Conservation (phyloP, 2,329 filamentous ascomycete species). For the Ceratocystis cacaofunesta region DNA sequence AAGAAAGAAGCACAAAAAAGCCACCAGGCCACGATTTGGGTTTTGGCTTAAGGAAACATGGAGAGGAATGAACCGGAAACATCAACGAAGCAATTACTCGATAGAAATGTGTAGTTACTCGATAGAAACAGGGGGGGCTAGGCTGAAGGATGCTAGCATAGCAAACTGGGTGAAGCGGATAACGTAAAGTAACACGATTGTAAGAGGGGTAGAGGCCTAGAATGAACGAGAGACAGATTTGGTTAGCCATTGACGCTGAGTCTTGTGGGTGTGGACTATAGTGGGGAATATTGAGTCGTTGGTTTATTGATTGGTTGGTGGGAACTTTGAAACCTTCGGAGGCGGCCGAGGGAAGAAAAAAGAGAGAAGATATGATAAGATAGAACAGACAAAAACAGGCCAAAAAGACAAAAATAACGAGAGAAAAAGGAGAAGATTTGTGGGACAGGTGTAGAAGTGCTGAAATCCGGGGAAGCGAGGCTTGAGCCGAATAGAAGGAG, state of each 20-base stretch:
- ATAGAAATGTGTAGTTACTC: constrained; percentile 8
- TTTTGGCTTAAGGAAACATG: neutral
- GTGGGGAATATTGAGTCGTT: neutral
- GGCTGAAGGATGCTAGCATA: neutral
- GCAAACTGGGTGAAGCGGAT: too few relatives aligned
- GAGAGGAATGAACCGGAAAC: neutral
- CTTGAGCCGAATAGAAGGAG: neutral
- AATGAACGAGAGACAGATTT: neutral
- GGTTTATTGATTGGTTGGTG: constrained; percentile 1
- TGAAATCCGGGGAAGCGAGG: too few relatives aligned
- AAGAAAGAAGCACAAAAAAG: neutral
- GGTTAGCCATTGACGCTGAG: neutral
- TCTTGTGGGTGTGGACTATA: neutral
- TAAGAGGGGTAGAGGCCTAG: neutral
- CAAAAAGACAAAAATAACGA: neutral
- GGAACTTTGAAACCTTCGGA: constrained; percentile 3
- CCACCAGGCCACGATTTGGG: neutral
- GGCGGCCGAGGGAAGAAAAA: constrained; percentile 5
- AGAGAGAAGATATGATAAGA: neutral
- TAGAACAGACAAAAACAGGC: too few relatives aligned
- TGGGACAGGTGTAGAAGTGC: neutral
- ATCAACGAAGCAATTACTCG: constrained; percentile 4
- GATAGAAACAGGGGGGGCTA: neutral
- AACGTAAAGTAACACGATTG: too few relatives aligned
- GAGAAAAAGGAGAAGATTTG: neutral